Percentiles rank a stretch among this genome's conserved stretches.
Evolutionary conservation across 1,284 basidiomycete genomes (phyloP).

Genomic region (Leccinum subrobustum): DNA sequence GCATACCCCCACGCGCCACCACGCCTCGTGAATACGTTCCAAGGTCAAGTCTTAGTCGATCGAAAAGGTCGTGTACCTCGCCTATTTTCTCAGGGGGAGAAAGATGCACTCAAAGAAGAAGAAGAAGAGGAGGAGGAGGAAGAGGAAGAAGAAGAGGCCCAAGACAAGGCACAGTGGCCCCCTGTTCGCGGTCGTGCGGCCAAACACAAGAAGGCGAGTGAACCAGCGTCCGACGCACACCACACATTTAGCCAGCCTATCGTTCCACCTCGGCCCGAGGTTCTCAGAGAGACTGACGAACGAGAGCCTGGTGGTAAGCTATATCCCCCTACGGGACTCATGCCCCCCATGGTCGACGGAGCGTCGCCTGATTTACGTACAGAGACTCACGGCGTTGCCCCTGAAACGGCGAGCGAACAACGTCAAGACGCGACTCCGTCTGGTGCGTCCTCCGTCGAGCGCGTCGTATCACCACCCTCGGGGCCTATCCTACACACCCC

Average conservation of each 20-base stretch:
- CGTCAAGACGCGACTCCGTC: background rate
- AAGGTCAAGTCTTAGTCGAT: slow-evolving; percentile 23
- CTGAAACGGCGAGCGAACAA: background rate
- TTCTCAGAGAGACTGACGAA: background rate
- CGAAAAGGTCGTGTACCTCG: slow-evolving; percentile 20
- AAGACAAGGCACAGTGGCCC: slow-evolving; percentile 17
- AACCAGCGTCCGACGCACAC: slow-evolving; percentile 1
- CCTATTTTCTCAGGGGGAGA: background rate
- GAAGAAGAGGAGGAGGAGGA: background rate
- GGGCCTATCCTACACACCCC: background rate
- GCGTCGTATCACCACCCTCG: background rate
- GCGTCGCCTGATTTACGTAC: background rate
- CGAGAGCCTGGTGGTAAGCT: background rate
- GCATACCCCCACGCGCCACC: slow-evolving; percentile 22
- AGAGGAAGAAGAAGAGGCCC: background rate
- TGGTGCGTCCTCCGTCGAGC: slow-evolving; percentile 6
- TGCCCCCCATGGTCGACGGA: background rate
- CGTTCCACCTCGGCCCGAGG: background rate
- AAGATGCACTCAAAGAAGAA: background rate
- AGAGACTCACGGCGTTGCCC: background rate
- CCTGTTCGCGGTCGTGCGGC: slow-evolving; percentile 12
- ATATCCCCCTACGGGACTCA: background rate
- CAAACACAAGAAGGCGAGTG: background rate
- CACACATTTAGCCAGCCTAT: slow-evolving; percentile 27
- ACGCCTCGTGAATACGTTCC: slow-evolving; percentile 22